These are phyloP conservation scores for Exophiala aquamarina DNA, from an alignment of 2,329 filamentous ascomycete genomes.

Conservation along the genomic window DNA sequence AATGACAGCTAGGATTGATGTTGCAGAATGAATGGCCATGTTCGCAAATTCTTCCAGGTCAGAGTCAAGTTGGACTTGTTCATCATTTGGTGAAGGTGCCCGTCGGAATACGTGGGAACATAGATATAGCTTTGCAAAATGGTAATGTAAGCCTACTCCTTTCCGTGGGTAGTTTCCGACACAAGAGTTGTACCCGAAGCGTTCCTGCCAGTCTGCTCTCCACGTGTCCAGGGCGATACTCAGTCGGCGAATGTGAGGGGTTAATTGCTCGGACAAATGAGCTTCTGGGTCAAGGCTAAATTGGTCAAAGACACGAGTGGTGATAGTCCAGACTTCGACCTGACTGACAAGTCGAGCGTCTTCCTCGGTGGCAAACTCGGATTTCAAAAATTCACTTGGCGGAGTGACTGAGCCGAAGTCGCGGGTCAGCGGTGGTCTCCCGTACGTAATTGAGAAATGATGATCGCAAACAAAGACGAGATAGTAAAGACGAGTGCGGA, in stretches of 20 bases:
- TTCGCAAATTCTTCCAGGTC: slow-evolving; percentile 47
- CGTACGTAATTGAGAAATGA: slow-evolving; percentile 63
- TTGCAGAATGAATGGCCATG: slow-evolving; percentile 48
- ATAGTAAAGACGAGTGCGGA: slow-evolving; percentile 59
- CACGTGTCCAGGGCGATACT: slow-evolving; percentile 52
- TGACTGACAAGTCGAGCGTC: slow-evolving; percentile 59
- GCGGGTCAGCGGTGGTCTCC: slow-evolving; percentile 57
- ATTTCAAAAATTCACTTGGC: slow-evolving; percentile 55
- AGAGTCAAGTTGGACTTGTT: slow-evolving; percentile 36
- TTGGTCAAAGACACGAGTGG: slow-evolving; percentile 54
- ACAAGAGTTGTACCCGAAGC: slow-evolving; percentile 46
- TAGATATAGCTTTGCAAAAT: slow-evolving; percentile 54
- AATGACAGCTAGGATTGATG: slow-evolving; percentile 46
- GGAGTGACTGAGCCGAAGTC: slow-evolving; percentile 58
- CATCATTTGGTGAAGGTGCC: slow-evolving; percentile 24
- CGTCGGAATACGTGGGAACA: slow-evolving; percentile 45
- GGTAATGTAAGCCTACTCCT: slow-evolving; percentile 52
- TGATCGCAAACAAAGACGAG: slow-evolving; percentile 65
- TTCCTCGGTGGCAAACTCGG: slow-evolving; percentile 51
- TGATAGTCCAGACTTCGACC: slow-evolving; percentile 59
- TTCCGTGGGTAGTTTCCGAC: slow-evolving; percentile 52
- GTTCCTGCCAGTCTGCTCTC: slow-evolving; percentile 50
- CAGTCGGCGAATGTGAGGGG: slow-evolving; percentile 40
- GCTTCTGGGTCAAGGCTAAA: slow-evolving; percentile 57
- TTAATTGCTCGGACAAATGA: slow-evolving; percentile 53